phyloP scores from a whole-genome alignment of 805 yeast genomes.

The Candida ulmi region DNA sequence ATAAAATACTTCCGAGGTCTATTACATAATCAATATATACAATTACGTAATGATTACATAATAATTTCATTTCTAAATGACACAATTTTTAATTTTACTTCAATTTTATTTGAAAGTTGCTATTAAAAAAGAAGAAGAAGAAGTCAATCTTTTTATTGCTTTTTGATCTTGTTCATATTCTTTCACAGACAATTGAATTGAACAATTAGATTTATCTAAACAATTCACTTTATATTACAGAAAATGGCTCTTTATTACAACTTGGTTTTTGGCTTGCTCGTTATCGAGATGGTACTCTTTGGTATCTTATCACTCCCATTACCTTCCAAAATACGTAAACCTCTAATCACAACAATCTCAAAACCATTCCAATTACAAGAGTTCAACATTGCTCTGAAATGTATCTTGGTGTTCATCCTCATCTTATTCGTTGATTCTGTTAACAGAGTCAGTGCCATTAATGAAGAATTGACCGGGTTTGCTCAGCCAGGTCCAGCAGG shows the following conservation, averaged over 20 bases:
- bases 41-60: too few species aligned
- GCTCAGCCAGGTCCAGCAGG: slow-evolving; percentile 11
- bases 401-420: slow-evolving; percentile 76
- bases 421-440: slow-evolving; percentile 85
- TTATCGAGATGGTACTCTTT: slow-evolving; percentile 74
- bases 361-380: slow-evolving; percentile 68
- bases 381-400: slow-evolving; percentile 72
- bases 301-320: slow-evolving; percentile 78
- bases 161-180: too few species aligned
- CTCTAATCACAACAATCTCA: slow-evolving; percentile 54
- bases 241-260: slow-evolving; percentile 27
- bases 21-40: too few species aligned
- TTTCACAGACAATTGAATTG: too few species aligned
- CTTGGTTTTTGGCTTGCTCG: slow-evolving; percentile 62
- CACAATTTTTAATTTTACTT: too few species aligned
- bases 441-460: slow-evolving; percentile 70
- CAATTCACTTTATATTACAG: not conserved
- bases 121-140: too few species aligned
- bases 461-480: slow-evolving; percentile 48
- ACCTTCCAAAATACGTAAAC: slow-evolving; percentile 69
- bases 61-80: too few species aligned
- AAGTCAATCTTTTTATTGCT: too few species aligned
- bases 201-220: too few species aligned
- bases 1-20: too few species aligned
- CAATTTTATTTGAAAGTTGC: too few species aligned